These are phyloP conservation scores for Saprolegnia parasitica DNA, from an alignment of 352 stramenopile genomes.

Conservation along the genomic window DNA sequence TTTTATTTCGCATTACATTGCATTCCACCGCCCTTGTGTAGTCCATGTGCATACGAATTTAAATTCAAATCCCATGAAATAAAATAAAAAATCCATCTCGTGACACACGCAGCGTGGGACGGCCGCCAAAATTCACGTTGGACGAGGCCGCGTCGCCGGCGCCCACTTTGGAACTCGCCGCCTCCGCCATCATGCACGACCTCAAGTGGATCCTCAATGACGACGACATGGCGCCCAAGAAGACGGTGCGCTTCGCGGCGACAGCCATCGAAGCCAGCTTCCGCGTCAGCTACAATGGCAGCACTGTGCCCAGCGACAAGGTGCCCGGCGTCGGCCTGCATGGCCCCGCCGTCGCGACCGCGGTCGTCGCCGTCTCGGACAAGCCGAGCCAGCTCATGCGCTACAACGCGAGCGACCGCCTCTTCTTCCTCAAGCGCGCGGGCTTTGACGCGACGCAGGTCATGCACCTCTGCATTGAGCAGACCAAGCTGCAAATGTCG, in stretches of 20 bases:
- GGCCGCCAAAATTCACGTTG: conserved; percentile 6
- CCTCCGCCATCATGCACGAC: conserved; percentile 14
- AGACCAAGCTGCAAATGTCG: conserved; percentile 22
- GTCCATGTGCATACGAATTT: not conserved
- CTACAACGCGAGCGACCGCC: conserved; percentile 18
- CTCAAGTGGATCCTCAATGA: conserved; percentile 22
- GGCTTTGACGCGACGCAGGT: conserved; percentile 8
- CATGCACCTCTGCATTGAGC: conserved; percentile 18
- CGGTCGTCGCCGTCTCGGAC: not conserved
- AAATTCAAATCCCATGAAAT: not conserved
- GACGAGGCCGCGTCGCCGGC: not conserved
- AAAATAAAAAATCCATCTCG: not conserved
- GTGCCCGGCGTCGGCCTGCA: conserved; percentile 19
- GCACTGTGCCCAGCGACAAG: conserved; percentile 22
- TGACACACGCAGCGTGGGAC: conserved; percentile 1
- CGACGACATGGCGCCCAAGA: not conserved
- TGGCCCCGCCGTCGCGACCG: not conserved
- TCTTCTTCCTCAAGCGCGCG: conserved; percentile 26
- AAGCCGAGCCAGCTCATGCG: not conserved
- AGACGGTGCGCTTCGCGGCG: conserved; percentile 9
- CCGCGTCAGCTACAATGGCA: conserved; percentile 18
- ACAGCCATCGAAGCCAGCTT: conserved; percentile 4
- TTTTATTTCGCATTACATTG: not conserved
- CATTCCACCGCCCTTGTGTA: not conserved
- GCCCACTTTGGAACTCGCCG: not conserved